Conservation (phyloP, 140 eudicot species). For the Anethum foeniculum region DNA sequence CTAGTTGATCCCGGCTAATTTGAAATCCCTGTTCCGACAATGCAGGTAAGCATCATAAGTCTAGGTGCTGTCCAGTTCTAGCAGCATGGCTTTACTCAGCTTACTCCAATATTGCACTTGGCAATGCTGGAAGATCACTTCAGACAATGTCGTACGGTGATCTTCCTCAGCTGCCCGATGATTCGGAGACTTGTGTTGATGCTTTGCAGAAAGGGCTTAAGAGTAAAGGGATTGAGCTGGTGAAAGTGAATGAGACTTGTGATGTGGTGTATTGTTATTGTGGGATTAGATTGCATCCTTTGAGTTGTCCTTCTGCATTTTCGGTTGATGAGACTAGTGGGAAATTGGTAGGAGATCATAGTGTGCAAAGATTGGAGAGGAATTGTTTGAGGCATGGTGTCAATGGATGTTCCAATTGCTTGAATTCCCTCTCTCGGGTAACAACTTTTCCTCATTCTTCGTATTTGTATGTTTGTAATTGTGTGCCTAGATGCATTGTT, state of each 20-base stretch:
- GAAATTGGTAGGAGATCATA: conserved; percentile 38
- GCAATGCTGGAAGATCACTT: conserved; percentile 19
- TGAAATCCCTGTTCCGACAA: not conserved
- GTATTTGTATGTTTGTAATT: not conserved
- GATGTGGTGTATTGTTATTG: conserved; percentile 83
- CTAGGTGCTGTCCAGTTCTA: conserved; percentile 74
- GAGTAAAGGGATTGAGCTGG: conserved; percentile 44
- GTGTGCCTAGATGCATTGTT: not conserved
- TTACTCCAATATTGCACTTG: conserved; percentile 59
- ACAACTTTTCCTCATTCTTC: not conserved
- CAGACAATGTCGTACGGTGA: conserved; percentile 44
- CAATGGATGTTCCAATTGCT: conserved; percentile 68
- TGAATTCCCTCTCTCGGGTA: conserved; percentile 58
- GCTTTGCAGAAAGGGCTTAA: conserved; percentile 44
- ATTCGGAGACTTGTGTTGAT: conserved; percentile 79
- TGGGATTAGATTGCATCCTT: conserved; percentile 64
- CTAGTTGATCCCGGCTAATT: too few relatives aligned
- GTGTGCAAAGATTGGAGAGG: conserved; percentile 48
- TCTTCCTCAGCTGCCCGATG: conserved; percentile 78
- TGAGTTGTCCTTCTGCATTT: conserved; percentile 66
- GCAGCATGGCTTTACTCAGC: conserved; percentile 93
- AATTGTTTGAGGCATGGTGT: conserved; percentile 40
- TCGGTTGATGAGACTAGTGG: conserved; percentile 33
- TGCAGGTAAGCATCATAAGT: conserved; percentile 31
- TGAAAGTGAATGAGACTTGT: conserved; percentile 55